Evolutionary conservation across 805 yeast species (phyloP).

Genomic region (Saccharomyces paradoxus): DNA sequence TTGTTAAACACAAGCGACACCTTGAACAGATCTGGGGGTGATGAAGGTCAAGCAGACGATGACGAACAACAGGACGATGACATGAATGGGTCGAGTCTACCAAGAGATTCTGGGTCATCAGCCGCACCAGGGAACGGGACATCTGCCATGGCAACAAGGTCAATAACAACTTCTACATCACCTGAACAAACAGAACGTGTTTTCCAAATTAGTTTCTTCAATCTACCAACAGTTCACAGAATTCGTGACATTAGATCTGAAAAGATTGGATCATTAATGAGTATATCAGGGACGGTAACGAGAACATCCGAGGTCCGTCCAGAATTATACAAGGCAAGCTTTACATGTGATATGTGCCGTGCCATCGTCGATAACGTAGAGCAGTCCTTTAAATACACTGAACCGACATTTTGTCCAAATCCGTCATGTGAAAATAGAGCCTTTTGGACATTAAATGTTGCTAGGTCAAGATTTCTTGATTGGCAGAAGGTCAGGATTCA

Average conservation of each 20-base stretch:
- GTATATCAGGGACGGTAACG: conserved; percentile 91
- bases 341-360: conserved; percentile 82
- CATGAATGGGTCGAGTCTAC: conserved; percentile 1
- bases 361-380: conserved; percentile 83
- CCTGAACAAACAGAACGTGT: conserved; percentile 54
- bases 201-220: conserved; percentile 86
- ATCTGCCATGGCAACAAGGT: conserved; percentile 27
- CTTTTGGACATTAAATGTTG: conserved; percentile 73
- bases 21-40: conserved; percentile 17
- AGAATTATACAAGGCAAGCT: conserved; percentile 77
- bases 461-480: conserved; percentile 82
- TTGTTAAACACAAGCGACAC: conserved; percentile 43
- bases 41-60: conserved; percentile 29
- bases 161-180: conserved; percentile 39
- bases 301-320: conserved; percentile 96
- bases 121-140: conserved; percentile 11
- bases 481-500: conserved; percentile 96
- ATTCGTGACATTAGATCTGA: conserved; percentile 88
- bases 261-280: conserved; percentile 73
- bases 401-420: conserved; percentile 85
- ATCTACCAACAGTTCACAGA: conserved; percentile 71
- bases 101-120: conserved; percentile 6
- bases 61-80: conserved; percentile 9
- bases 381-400: conserved; percentile 87
- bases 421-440: conserved; percentile 83